Conservation (phyloP, 2,329 filamentous ascomycete genomes). For the Dothistroma pini region DNA sequence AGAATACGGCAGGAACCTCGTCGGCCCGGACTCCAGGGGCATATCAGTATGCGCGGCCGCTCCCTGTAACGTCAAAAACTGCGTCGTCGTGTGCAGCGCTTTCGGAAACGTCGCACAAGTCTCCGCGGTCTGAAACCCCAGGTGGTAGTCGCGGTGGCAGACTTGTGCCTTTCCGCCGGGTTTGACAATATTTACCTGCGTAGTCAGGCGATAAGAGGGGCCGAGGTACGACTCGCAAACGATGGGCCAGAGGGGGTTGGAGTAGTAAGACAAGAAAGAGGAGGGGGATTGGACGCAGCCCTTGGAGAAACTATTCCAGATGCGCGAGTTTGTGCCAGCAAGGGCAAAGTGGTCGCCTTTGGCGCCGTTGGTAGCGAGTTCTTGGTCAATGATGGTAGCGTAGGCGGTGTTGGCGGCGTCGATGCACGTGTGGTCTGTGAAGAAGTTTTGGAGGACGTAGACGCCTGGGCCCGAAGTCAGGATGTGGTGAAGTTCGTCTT, state of each 20-base stretch:
- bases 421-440: constrained; percentile 43
- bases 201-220: constrained; percentile 57
- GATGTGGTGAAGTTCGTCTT: constrained; percentile 60
- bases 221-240: constrained; percentile 58
- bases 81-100: constrained; percentile 52
- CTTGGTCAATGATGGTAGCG: constrained; percentile 47
- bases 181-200: constrained; percentile 61
- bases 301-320: constrained; percentile 65
- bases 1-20: constrained; percentile 58
- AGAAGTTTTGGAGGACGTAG: constrained; percentile 55
- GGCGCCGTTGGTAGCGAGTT: constrained; percentile 33
- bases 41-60: constrained; percentile 61
- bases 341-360: constrained; percentile 61
- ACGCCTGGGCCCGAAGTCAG: constrained; percentile 57
- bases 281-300: constrained; percentile 51
- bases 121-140: constrained; percentile 57
- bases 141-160: constrained; percentile 60
- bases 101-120: constrained; percentile 49
- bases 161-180: constrained; percentile 57
- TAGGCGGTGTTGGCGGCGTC: constrained; percentile 49
- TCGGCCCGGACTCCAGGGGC: constrained; percentile 57
- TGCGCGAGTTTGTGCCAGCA: constrained; percentile 55
- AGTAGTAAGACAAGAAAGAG: constrained; percentile 57
- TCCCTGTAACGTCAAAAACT: constrained; percentile 60
- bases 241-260: constrained; percentile 55